Conservation (phyloP, 2,329 filamentous ascomycete genomes). For the Leptographium procerum region DNA sequence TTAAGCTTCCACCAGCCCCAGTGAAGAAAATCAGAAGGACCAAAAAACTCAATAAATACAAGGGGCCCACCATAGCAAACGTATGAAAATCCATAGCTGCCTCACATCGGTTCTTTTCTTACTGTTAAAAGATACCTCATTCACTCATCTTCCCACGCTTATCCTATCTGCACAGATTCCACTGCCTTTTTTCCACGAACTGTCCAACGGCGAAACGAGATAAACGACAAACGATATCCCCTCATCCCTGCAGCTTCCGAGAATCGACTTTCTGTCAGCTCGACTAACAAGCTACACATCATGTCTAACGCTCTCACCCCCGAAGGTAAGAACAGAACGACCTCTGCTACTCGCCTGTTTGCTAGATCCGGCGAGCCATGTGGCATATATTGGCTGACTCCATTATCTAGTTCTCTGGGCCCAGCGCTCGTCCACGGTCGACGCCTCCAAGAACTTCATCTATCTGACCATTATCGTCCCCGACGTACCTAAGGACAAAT, state of each 20-base stretch:
- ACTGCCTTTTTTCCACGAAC: not conserved
- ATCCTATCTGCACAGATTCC: not conserved
- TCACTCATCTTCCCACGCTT: not conserved
- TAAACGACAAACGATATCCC: not conserved
- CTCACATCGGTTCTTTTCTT: constrained; percentile 4
- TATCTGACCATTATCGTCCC: constrained; percentile 85
- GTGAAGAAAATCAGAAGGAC: constrained; percentile 5
- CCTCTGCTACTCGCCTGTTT: not conserved
- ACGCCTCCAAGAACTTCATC: constrained; percentile 83
- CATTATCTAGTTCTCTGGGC: constrained; percentile 74
- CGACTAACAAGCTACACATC: not conserved
- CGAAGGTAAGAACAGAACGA: not conserved
- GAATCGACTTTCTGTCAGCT: not conserved
- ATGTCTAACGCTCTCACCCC: not conserved
- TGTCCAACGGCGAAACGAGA: not conserved
- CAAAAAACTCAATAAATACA: constrained; percentile 5
- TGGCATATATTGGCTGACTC: not conserved
- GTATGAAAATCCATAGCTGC: constrained; percentile 6
- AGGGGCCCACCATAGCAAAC: constrained; percentile 14
- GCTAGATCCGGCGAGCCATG: not conserved
- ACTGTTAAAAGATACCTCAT: not conserved
- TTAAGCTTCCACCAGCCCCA: constrained; percentile 14
- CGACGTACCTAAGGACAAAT: constrained; percentile 63
- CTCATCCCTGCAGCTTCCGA: not conserved
- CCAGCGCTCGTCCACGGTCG: constrained; percentile 76